A percentile compares a stretch with the other conserved stretches of the same genome.
Conservation (phyloP, 352 stramenopile genomes). For the Phytopythium vexans region DNA sequence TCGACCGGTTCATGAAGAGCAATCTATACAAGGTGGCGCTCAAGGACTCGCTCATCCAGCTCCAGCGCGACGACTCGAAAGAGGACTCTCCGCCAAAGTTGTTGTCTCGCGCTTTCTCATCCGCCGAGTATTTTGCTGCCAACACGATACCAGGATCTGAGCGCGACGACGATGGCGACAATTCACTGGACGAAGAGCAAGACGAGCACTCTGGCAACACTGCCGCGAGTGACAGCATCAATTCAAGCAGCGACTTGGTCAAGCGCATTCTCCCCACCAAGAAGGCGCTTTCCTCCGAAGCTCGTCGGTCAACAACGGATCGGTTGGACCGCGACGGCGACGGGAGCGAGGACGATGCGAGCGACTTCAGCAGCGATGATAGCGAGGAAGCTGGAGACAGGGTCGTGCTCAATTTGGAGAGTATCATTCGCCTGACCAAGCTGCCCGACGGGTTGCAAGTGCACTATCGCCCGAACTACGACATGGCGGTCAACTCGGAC, state of each 20-base stretch:
- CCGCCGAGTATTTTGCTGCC: constrained; percentile 24
- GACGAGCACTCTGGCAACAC: constrained; percentile 9
- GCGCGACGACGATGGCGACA: constrained; percentile 5
- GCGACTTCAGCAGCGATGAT: constrained; percentile 36
- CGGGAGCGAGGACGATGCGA: constrained; percentile 18
- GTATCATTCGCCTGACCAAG: constrained; percentile 81
- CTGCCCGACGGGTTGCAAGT: constrained; percentile 77
- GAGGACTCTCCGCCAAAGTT: constrained; percentile 69
- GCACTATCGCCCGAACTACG: constrained; percentile 76
- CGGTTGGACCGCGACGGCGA: background rate
- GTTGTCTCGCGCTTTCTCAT: constrained; percentile 59
- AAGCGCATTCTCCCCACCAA: background rate
- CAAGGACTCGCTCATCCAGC: constrained; percentile 66
- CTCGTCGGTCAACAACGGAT: background rate
- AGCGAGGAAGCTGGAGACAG: constrained; percentile 40
- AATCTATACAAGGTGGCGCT: constrained; percentile 78
- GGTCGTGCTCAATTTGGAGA: constrained; percentile 73
- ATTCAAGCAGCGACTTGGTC: background rate
- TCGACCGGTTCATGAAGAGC: constrained; percentile 82
- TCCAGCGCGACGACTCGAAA: constrained; percentile 54
- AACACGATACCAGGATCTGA: constrained; percentile 3
- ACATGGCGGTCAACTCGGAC: constrained; percentile 26
- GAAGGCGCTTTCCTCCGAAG: too few relatives aligned
- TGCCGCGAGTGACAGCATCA: constrained; percentile 10
- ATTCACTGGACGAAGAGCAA: constrained; percentile 1